Evolutionary conservation across 371 early-diverging fungal genomes (phyloP), one percentile per base, ranked within the genome.

Genomic region (Mortierella sp.): DNA sequence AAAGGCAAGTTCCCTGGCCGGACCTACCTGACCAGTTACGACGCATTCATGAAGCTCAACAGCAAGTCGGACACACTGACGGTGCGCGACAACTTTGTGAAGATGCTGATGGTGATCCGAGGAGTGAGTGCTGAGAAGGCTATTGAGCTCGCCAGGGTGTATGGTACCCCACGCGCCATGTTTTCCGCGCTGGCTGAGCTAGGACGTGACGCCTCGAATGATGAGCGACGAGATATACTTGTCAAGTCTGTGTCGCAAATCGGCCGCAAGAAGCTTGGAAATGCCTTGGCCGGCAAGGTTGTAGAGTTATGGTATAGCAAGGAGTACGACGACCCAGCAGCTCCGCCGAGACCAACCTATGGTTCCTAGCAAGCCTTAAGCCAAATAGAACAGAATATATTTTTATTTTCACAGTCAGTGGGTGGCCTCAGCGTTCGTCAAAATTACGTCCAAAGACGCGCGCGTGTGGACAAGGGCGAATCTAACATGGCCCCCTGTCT

Each of bases 61-160:
- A 88, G 90, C 79, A 98, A 98, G 83, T 91, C 92, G 18, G 91
- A 91, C 6, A 86, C 93, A 1, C 81, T 94, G 21, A 90, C 91
- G 1, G 88, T 96, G 3, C 89, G 92, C 41, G 97, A 97, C 71
- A 83, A 95, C 6, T 97, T 95, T 88, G 81, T 94, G 44, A 90
- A 94, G 63, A 95, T 97, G 93, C 88, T 98, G 54, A 93, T 96
- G 95, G 92, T 94, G 0, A 88, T 96, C 70, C 91, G 93, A 41
- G 97, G 98, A 24, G 89, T 97, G 54, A 95, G 95, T 77, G 92
- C 91, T 0, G 97, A 98, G 78, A 97, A 96, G 85, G 98, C 98
- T 0, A 56, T 87, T 18, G 90, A 94, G 12, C 89, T 98, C 41
- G 93, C 91, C 6, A 86, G 87, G 51, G 83, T 80, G n/a, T 97